Percentiles rank a stretch among this genome's conserved stretches.
phyloP scores from a whole-genome alignment of 768 basidiomycete genomes.

The Lactarius akahatsu region DNA sequence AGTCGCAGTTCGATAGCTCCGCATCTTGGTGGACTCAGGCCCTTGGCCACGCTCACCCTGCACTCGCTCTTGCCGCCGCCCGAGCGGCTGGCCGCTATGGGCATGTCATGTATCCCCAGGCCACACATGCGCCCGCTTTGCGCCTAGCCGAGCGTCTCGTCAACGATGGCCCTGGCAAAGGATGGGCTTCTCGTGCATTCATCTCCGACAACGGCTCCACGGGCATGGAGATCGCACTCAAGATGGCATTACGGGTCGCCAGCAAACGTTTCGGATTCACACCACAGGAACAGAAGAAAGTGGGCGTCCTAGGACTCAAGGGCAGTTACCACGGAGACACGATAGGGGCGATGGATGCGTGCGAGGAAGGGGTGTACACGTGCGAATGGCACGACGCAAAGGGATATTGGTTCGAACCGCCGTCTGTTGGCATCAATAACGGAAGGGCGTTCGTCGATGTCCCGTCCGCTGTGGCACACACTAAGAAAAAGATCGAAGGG shows the following conservation, averaged over 20 bases:
- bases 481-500: slow-evolving; percentile 34
- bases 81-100: slow-evolving; percentile 91
- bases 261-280: slow-evolving; percentile 42
- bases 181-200: slow-evolving; percentile 91
- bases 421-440: slow-evolving; percentile 66
- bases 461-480: slow-evolving; percentile 45
- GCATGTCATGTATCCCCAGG: slow-evolving; percentile 94
- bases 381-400: slow-evolving; percentile 96
- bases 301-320: slow-evolving; percentile 81
- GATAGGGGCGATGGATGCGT: slow-evolving; percentile 96
- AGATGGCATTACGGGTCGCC: slow-evolving; percentile 88
- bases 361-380: slow-evolving; percentile 85
- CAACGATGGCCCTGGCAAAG: slow-evolving; percentile 71
- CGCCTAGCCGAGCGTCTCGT: slow-evolving; percentile 78
- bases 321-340: slow-evolving; percentile 99
- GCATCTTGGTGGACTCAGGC: slow-evolving; percentile 99
- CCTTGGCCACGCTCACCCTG: slow-evolving; percentile 76
- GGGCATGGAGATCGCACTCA: slow-evolving; percentile 95
- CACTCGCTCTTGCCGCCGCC: slow-evolving; percentile 83
- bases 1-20: slow-evolving; percentile 80
- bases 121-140: slow-evolving; percentile 83
- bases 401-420: slow-evolving; percentile 93
- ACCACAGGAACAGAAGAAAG: slow-evolving; percentile 43
- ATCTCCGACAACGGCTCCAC: slow-evolving; percentile 96
- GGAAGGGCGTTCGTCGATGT: slow-evolving; percentile 56